Base-by-base conservation (phyloP, 371 early-diverging fungal species). In the Coemansia sp. region DNA sequence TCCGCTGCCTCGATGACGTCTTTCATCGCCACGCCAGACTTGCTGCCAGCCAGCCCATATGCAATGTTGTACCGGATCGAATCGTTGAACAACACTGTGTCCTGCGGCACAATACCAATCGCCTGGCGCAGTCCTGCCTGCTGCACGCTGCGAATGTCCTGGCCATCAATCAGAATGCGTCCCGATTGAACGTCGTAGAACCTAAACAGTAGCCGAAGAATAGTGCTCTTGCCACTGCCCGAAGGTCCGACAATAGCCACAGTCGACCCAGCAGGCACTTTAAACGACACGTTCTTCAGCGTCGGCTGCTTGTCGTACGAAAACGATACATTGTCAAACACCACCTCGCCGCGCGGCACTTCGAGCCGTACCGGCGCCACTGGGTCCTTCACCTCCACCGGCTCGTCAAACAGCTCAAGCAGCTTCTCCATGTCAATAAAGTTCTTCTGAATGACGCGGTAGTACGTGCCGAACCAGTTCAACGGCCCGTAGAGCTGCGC, bases 391-490 rank as follows among this genome's bases (percentile, higher is more conserved):
- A 94, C 85, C 40, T 88, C 89, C 42, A 86, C 75, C 1, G 87
- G 75, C 62, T 90, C 91, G 61, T 94, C 84, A 65, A 94, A 90
- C 21, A 95, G 79, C 40, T 90, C 92, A 54, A 95, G 80, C 90
- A 96, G 92, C 74, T 92, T 93, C 67, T 96, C 96, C 95, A 94
- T 94, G 67, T 95, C 95, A 50, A 94, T 87, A 80, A 94, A 94
- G 85, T 93, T 93, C 81, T 89, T 83, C 65, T 90, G 85, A 40
- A 90, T 88, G 77, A 85, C 83, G 20, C 84, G 82, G 63, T 85
- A 87, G 68, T 81, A 84, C 11, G 77, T 84, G 56, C 86, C 89
- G 73, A 89, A 85, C 79, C 83, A 87, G 75, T 88, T 90, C 57
- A 91, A 80, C 42, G 94, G 94, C 5, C 82, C 85, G 67, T 91